Evolutionary conservation across 2,329 filamentous ascomycete genomes (phyloP), one percentile per base, ranked within the genome.

Genomic region (Phyllosticta citribraziliensis): DNA sequence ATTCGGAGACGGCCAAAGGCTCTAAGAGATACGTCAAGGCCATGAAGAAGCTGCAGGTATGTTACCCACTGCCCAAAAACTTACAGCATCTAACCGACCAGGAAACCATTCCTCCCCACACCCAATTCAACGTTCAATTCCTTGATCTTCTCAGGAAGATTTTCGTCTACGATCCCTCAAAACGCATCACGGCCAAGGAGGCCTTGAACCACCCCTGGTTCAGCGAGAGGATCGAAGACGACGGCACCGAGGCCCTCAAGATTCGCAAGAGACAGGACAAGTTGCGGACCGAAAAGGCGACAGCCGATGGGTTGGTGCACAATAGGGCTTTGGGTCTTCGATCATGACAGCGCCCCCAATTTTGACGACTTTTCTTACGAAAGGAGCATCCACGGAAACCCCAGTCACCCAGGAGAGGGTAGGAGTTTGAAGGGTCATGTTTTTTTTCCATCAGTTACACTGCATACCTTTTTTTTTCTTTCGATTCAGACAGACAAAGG

Each of bases 171-270:
- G 84, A 87, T 63, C 84, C 84, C 6, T 84, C 84, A 69, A 80
- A 81, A 65, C 79, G 84, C 24, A 86, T 87, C 65, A 84, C 83
- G 1, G 84, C 84, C 64, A 83, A 86, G 65, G 77, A 86, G 67
- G 84, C 84, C 17, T 74, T 87, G 64, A 82, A 85, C 69, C 84
- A 87, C 68, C 81, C 82, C 0, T 87, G 84, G 84, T 87, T 87
- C 73, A 82, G 80, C 64, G 84, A 87, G 70, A 76, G 78, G 12
- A 76, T 86, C 22, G 79, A 85, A 67, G 84, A 87, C 67, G 84
- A 87, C 68, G 84, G 84, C 61, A 87, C 84, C 6, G 84, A 87
- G 72, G 84, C 84, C 20, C 76, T 82, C 62, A 80, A 82, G 62
- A 85, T 87, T 64, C 75, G 80, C 55, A 69, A 79, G 61, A 74